Evolutionary conservation across 2,329 filamentous ascomycete species (phyloP).

Genomic region (Leptodontidium sp.): DNA sequence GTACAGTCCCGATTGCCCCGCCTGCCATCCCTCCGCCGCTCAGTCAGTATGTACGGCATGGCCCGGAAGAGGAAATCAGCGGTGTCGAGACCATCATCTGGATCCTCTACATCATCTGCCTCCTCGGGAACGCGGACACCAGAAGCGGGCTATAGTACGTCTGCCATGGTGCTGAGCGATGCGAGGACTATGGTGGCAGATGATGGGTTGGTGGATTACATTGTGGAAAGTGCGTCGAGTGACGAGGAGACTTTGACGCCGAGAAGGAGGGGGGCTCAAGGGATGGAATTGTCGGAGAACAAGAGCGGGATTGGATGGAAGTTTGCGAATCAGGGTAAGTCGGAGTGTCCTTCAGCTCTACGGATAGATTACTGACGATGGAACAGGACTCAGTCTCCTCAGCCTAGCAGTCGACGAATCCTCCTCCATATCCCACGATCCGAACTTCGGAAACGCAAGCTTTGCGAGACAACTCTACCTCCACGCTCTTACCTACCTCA

Average conservation of each 20-base stretch:
- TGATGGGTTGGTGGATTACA: slow-evolving; percentile 33
- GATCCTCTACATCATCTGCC: neutral
- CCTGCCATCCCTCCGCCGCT: slow-evolving; percentile 57
- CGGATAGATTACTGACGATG: neutral
- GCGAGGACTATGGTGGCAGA: slow-evolving; percentile 19
- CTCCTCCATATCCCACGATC: slow-evolving; percentile 43
- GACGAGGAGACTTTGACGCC: slow-evolving; percentile 34
- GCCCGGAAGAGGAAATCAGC: slow-evolving; percentile 27
- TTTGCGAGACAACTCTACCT: slow-evolving; percentile 70
- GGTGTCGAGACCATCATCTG: slow-evolving; percentile 42
- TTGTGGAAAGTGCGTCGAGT: slow-evolving; percentile 31
- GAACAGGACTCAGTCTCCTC: slow-evolving; percentile 56
- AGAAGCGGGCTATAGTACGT: slow-evolving; percentile 35
- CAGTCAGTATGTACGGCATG: slow-evolving; percentile 46
- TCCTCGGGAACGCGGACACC: slow-evolving; percentile 43
- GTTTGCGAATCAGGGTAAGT: slow-evolving; percentile 58
- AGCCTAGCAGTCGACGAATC: slow-evolving; percentile 55
- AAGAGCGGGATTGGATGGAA: slow-evolving; percentile 57
- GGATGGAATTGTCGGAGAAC: slow-evolving; percentile 34
- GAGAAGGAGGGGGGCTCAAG: slow-evolving; percentile 8
- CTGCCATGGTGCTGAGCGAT: slow-evolving; percentile 38
- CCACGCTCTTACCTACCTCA: slow-evolving; percentile 68
- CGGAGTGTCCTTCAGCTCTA: too few relatives aligned
- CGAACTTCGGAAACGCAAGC: slow-evolving; percentile 48
- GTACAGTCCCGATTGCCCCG: slow-evolving; percentile 60